Evolutionary conservation across 441 rosid species (phyloP), one percentile per base, ranked within the genome.

Genomic region (Populus hybrid): DNA sequence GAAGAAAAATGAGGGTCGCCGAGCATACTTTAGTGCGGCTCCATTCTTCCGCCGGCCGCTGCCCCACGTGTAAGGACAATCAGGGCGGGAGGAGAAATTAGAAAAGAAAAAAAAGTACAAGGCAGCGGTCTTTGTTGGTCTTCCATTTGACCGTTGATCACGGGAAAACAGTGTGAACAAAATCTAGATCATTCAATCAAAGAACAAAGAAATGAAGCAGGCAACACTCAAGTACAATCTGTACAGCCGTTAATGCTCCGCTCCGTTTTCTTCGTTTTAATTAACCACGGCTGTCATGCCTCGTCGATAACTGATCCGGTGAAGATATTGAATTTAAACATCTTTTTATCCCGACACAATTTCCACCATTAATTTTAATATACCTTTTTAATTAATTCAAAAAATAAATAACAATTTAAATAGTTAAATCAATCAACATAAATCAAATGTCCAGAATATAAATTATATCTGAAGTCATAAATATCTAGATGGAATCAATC

Each of bases 41-140:
- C 86, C 82, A 73, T 68, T 79, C 70, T 67, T 73, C 66, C 3
- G 86, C 87, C 81, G 84, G 65, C 20, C 42, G 38, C 18, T 38
- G 81, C 72, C 81, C 87, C 84, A 82, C 83, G 80, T 86, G 82
- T 73, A 12, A 78, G 70, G 59, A 66, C 85, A 78, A 68, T 68
- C 74, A 78, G 79, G 82, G 77, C 38, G 67, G 61, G 18, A 23
- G 64, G n/a, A n/a, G 46, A 46, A 77, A 6, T 35, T 10, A 67
- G 71, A 59, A 18, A 34, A 70, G 0, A 40, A 34, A 3, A 66
- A 64, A 50, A 50, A 14, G 57, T 50, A 50, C 57, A 14, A 50
- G 57, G 20, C 57, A 50, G 57, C 57, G 57, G n/a, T 50, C 57
- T 26, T 10, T 8, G 35, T 38, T 32, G 50, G 3, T n/a, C 23